Conservation (phyloP, 2,329 filamentous ascomycete genomes). For the Paraphoma chrysanthemicola region DNA sequence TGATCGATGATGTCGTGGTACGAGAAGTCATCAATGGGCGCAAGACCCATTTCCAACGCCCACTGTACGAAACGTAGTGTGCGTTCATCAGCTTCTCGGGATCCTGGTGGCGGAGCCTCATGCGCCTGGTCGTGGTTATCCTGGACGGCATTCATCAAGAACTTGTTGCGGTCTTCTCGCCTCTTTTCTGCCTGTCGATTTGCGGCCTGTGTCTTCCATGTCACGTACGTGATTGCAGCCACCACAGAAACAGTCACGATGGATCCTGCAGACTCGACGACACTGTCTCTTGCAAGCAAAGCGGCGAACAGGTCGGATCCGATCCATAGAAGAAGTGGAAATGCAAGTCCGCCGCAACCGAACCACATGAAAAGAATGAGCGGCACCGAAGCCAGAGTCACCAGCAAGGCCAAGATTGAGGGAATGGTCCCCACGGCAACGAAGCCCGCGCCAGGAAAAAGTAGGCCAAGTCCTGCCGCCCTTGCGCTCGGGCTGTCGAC, state of each 20-base stretch:
- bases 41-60: slow-evolving; percentile 17
- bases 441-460: slow-evolving; percentile 24
- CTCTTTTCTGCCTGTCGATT: slow-evolving; percentile 9
- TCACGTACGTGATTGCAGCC: slow-evolving; percentile 8
- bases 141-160: slow-evolving; percentile 3
- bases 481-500: slow-evolving; percentile 5
- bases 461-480: slow-evolving; percentile 11
- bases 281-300: slow-evolving; percentile 9
- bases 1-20: slow-evolving; percentile 26
- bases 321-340: slow-evolving; percentile 16
- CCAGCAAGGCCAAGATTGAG: slow-evolving; percentile 9
- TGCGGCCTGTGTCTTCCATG: slow-evolving; percentile 1
- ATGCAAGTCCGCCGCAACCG: slow-evolving; percentile 18
- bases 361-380: slow-evolving; percentile 24
- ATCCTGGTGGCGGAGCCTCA: not conserved
- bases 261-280: slow-evolving; percentile 13
- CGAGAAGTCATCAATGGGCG: slow-evolving; percentile 19
- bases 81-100: slow-evolving; percentile 11
- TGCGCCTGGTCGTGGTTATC: not conserved
- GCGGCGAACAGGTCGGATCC: slow-evolving; percentile 4
- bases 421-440: slow-evolving; percentile 15
- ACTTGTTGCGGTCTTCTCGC: slow-evolving; percentile 13
- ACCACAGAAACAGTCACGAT: slow-evolving; percentile 7
- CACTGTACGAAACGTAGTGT: slow-evolving; percentile 22
- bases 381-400: slow-evolving; percentile 15